Evolutionary conservation across 1,284 basidiomycete genomes (phyloP).

Genomic region (Vanrija sp.): DNA sequence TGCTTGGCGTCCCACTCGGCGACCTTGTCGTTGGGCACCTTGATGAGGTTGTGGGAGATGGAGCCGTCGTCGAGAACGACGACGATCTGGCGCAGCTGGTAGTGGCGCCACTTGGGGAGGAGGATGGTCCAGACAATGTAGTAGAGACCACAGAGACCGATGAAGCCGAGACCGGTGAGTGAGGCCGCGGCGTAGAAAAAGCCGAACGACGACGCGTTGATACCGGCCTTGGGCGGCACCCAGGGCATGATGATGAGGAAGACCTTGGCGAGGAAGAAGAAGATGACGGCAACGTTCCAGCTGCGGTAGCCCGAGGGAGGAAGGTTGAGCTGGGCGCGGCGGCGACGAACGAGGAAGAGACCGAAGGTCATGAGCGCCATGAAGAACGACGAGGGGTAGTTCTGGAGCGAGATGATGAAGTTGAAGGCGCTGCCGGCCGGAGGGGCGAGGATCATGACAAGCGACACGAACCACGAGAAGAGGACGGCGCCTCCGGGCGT

Average conservation of each 20-base stretch:
- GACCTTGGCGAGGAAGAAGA: conserved; percentile 49
- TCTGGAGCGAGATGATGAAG: conserved; percentile 50
- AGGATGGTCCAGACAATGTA: conserved; percentile 45
- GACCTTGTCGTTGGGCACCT: conserved; percentile 15
- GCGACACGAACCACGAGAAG: conserved; percentile 53
- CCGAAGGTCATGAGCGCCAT: conserved; percentile 49
- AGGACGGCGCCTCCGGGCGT: conserved; percentile 51
- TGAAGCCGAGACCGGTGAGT: conserved; percentile 32
- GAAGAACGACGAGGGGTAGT: conserved; percentile 52
- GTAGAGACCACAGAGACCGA: conserved; percentile 40
- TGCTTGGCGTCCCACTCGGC: conserved; percentile 19
- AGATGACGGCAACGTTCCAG: conserved; percentile 48
- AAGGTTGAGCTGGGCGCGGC: conserved; percentile 43
- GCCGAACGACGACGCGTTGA: conserved; percentile 35
- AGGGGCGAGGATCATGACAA: conserved; percentile 56
- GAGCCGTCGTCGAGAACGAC: conserved; percentile 36
- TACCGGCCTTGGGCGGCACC: conserved; percentile 42
- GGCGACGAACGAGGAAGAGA: conserved; percentile 50
- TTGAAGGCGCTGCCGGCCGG: conserved; percentile 57
- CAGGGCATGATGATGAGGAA: conserved; percentile 55
- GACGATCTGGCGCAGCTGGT: conserved; percentile 43
- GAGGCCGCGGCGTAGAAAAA: conserved; percentile 47
- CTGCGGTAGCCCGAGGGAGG: conserved; percentile 48
- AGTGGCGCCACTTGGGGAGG: conserved; percentile 42
- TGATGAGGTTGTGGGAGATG: conserved; percentile 12